Evolutionary conservation across 768 basidiomycete genomes (phyloP).

Genomic region (Mycena filopes): DNA sequence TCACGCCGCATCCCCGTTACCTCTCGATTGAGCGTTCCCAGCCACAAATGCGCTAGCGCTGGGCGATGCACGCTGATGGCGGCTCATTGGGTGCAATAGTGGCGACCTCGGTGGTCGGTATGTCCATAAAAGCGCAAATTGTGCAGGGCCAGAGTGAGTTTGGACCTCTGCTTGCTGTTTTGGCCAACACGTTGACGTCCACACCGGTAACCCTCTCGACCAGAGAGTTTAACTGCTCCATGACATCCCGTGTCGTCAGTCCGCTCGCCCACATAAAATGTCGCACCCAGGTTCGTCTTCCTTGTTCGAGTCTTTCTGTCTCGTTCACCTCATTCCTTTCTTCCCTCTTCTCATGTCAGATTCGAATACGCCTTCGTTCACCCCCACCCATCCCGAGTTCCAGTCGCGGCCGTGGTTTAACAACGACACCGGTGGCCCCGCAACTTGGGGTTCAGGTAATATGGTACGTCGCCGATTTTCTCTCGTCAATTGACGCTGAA

Average conservation of each 20-base stretch:
- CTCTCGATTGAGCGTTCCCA: too few species aligned
- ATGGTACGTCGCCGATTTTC: too few species aligned
- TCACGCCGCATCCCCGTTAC: too few species aligned
- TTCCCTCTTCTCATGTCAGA: slow-evolving; percentile 7
- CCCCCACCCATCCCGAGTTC: background rate
- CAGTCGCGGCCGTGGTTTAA: background rate
- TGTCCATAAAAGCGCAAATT: background rate
- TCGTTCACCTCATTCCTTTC: background rate
- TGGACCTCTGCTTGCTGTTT: background rate
- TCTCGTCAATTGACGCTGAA: too few species aligned
- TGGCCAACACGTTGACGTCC: background rate
- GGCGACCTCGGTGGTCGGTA: too few species aligned
- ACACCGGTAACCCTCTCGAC: background rate
- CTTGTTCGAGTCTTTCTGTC: background rate
- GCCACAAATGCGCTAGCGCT: too few species aligned
- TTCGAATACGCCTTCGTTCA: background rate
- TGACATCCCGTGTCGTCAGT: background rate
- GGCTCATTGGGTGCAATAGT: too few species aligned
- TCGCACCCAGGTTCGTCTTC: background rate
- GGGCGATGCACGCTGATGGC: too few species aligned
- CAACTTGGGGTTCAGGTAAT: background rate
- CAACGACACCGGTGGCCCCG: background rate
- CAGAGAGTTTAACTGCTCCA: background rate
- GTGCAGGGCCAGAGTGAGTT: background rate
- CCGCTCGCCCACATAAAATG: background rate